Evolutionary conservation across 148 eudicot species (phyloP).

Genomic region (Selenicereus undatus): DNA sequence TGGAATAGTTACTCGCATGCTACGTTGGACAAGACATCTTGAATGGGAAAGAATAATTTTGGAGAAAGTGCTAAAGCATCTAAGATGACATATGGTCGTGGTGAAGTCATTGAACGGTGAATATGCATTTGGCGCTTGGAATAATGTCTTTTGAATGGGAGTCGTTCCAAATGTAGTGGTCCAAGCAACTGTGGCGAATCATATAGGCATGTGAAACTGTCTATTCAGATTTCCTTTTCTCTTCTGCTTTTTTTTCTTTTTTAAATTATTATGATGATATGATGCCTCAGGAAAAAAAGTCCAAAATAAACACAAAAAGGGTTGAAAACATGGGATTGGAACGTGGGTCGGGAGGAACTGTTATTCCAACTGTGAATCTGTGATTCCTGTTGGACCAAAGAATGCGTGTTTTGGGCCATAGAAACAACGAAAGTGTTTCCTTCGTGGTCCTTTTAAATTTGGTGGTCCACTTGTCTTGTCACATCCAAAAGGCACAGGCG

Average conservation of each 20-base stretch:
- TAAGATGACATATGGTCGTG: neutral
- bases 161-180: neutral
- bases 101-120: neutral
- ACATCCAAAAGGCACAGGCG: neutral
- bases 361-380: too few species aligned
- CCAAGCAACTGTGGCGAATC: neutral
- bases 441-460: neutral
- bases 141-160: neutral
- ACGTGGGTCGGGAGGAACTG: neutral
- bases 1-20: too few species aligned
- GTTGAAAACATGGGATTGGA: neutral
- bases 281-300: neutral
- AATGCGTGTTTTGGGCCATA: constrained; percentile 13
- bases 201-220: neutral
- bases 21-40: neutral
- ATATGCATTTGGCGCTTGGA: neutral
- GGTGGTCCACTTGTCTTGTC: neutral
- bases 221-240: neutral
- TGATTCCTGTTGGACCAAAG: constrained; percentile 3
- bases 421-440: neutral
- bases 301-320: neutral
- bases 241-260: neutral
- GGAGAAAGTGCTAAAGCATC: neutral
- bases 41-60: too few species aligned
- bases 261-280: too few species aligned